Evolutionary conservation across 2,329 filamentous ascomycete species (phyloP).

Genomic region (Paracoccidioides lutzii): DNA sequence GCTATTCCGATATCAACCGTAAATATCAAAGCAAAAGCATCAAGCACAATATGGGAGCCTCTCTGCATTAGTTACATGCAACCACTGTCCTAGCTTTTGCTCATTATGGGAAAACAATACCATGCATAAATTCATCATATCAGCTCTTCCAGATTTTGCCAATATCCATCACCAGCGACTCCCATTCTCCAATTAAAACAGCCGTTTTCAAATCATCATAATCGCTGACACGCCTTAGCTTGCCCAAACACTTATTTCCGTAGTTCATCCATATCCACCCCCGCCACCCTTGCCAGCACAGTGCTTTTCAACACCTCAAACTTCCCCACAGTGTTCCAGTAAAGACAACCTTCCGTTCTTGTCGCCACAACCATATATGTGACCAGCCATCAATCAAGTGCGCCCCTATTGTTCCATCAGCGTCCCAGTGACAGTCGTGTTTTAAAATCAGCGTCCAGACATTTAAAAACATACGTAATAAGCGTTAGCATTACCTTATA

Average conservation of each 20-base stretch:
- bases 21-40: no score
- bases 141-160: no score
- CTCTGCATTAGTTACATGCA: no score
- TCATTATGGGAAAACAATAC: no score
- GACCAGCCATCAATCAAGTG: constrained; percentile 6
- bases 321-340: not conserved
- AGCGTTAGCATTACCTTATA: not conserved
- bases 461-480: constrained; percentile 1
- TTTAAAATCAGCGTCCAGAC: not conserved
- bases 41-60: no score
- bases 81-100: no score
- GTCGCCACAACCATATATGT: not conserved
- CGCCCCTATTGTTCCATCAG: not conserved
- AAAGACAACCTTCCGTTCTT: not conserved
- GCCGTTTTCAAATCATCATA: not conserved
- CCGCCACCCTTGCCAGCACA: not conserved
- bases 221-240: not conserved
- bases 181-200: not conserved
- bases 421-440: not conserved
- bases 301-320: constrained; percentile 1
- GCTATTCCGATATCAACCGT: no score
- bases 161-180: not conserved
- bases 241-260: not conserved
- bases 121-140: no score
- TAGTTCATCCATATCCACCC: not conserved